A percentile compares a stretch with the other conserved stretches of the same genome.
Evolutionary conservation across 2,329 filamentous ascomycete genomes (phyloP).

Genomic region (Berkeleyomyces rouxiae): DNA sequence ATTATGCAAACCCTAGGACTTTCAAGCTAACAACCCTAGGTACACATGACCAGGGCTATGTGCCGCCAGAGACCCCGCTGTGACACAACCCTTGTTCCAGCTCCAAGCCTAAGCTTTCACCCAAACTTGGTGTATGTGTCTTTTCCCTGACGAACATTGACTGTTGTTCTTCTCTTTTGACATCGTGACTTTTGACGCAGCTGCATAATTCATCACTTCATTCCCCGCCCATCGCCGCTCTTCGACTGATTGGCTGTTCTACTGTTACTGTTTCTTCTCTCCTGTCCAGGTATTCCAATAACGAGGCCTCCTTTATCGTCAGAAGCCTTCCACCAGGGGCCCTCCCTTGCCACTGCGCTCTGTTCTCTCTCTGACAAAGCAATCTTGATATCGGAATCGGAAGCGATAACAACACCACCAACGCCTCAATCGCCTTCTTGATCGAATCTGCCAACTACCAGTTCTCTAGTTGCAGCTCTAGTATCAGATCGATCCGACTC

Average conservation of each 20-base stretch:
- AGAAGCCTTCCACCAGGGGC: neutral
- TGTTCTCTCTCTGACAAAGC: neutral
- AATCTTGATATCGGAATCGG: neutral
- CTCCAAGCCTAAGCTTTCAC: neutral
- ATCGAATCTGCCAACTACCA: neutral
- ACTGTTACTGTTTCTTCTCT: neutral
- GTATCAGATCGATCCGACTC: neutral
- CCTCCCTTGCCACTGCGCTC: neutral
- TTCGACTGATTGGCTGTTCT: neutral
- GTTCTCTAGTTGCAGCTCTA: neutral
- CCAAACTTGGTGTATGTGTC: neutral
- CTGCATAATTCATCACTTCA: neutral
- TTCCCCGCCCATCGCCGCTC: neutral
- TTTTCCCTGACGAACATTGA: neutral
- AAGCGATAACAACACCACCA: constrained; percentile 7
- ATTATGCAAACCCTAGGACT: neutral
- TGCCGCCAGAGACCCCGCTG: too few relatives aligned
- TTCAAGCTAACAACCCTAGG: too few relatives aligned
- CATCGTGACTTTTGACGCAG: neutral
- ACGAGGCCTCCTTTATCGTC: neutral
- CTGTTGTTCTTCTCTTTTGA: neutral
- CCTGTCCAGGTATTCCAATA: neutral
- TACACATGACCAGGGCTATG: too few relatives aligned
- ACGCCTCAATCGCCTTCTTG: neutral
- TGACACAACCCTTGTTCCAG: neutral